A percentile compares a stretch with the other conserved stretches of the same genome.
Conservation (phyloP, 2,329 filamentous ascomycete species). For the Pseudogymnoascus sp. region DNA sequence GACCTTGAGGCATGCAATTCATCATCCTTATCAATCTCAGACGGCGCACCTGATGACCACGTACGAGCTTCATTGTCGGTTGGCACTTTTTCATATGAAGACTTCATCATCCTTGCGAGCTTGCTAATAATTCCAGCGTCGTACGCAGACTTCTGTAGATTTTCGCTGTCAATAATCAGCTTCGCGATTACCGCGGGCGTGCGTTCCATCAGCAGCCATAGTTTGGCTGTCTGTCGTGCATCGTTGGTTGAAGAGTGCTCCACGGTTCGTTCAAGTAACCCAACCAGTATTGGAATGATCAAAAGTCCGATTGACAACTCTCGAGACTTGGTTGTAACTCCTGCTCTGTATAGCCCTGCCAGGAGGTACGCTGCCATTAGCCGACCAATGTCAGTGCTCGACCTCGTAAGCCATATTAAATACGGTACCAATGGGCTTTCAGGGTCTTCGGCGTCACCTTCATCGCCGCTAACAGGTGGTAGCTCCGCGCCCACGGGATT, state of each 20-base stretch:
- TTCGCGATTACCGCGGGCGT: conserved; percentile 70
- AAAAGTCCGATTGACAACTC: conserved; percentile 59
- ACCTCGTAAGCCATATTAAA: conserved; percentile 59
- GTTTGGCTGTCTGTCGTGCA: conserved; percentile 32
- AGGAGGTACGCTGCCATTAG: conserved; percentile 64
- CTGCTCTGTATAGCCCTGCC: conserved; percentile 61
- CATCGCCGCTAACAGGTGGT: conserved; percentile 14
- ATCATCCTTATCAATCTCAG: background rate
- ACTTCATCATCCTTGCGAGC: conserved; percentile 57
- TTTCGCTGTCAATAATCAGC: conserved; percentile 69
- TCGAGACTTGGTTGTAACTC: conserved; percentile 56
- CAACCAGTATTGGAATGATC: conserved; percentile 62
- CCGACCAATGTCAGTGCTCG: conserved; percentile 49
- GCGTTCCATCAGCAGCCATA: conserved; percentile 56
- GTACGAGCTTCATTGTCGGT: conserved; percentile 37
- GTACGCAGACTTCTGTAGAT: conserved; percentile 73
- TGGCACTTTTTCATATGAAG: conserved; percentile 55
- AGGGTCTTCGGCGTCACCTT: conserved; percentile 45
- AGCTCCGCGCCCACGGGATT: background rate
- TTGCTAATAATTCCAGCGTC: conserved; percentile 59
- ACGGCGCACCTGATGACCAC: conserved; percentile 40
- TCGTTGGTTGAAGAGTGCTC: conserved; percentile 35
- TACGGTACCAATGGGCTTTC: conserved; percentile 69
- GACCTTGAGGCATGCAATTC: conserved; percentile 24
- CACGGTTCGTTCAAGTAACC: conserved; percentile 48